Evolutionary conservation across 805 yeast genomes (phyloP).

Genomic region (Saturnispora halmiae): DNA sequence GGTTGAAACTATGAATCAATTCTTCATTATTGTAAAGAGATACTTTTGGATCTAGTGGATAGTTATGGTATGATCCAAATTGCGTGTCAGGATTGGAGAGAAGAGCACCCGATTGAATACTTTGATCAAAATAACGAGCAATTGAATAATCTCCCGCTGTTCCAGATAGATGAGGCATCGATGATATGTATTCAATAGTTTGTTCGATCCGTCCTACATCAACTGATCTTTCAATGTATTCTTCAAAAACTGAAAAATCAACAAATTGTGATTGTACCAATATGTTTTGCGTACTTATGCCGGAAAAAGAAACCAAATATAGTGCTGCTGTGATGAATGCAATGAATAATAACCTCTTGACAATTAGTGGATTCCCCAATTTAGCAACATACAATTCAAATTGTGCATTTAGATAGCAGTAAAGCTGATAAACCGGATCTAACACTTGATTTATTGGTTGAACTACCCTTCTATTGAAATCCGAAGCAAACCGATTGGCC

Average conservation of each 20-base stretch:
- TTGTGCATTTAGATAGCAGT: conserved; percentile 32
- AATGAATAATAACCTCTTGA: conserved; percentile 69
- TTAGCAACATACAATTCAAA: conserved; percentile 51
- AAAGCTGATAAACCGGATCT: conserved; percentile 46
- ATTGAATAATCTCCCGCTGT: conserved; percentile 75
- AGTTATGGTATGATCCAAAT: conserved; percentile 52
- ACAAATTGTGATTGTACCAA: conserved; percentile 50
- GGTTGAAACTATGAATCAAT: conserved; percentile 16
- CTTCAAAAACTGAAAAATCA: conserved; percentile 44
- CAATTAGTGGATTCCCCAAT: conserved; percentile 80
- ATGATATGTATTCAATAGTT: conserved; percentile 60
- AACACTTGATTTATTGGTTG: conserved; percentile 37
- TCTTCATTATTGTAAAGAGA: conserved; percentile 21
- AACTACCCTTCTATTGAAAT: conserved; percentile 31
- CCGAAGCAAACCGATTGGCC: conserved; percentile 33
- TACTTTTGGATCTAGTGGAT: conserved; percentile 37
- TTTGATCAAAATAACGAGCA: conserved; percentile 53
- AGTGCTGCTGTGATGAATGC: conserved; percentile 50
- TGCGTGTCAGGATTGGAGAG: conserved; percentile 40
- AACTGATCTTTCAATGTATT: conserved; percentile 41
- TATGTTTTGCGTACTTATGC: conserved; percentile 38
- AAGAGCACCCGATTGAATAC: conserved; percentile 51
- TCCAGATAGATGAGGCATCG: conserved; percentile 83
- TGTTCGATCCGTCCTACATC: conserved; percentile 52
- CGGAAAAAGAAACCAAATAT: conserved; percentile 49